phyloP scores from a whole-genome alignment of 345 rosid species.

The Hibiscus trionum region DNA sequence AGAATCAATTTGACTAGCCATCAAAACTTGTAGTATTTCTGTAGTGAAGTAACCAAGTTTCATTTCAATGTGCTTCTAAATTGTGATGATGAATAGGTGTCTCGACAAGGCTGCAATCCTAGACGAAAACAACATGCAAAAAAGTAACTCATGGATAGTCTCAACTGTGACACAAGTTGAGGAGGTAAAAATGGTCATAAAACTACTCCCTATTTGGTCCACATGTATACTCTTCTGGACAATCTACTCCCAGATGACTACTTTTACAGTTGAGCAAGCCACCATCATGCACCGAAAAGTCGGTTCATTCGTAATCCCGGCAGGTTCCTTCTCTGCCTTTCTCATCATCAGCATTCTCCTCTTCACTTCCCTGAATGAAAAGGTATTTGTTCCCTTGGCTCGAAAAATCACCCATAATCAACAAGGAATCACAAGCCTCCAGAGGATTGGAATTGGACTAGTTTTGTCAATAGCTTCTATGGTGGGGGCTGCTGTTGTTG shows the following conservation, averaged over 20 bases:
- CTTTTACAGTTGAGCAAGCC: slow-evolving; percentile 85
- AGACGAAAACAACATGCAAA: slow-evolving; percentile 22
- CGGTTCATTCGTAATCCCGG: slow-evolving; percentile 49
- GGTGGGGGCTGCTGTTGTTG: slow-evolving; percentile 55
- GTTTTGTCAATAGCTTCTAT: slow-evolving; percentile 55
- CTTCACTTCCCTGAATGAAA: slow-evolving; percentile 80
- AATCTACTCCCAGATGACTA: slow-evolving; percentile 85
- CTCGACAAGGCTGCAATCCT: slow-evolving; percentile 80
- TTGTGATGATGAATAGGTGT: slow-evolving; percentile 27
- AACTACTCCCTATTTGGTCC: slow-evolving; percentile 81
- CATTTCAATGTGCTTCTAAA: neutral
- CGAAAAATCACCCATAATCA: slow-evolving; percentile 40
- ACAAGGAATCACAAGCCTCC: slow-evolving; percentile 82
- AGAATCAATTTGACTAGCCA: neutral
- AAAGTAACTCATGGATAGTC: slow-evolving; percentile 50
- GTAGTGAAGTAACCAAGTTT: neutral
- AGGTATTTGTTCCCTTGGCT: slow-evolving; percentile 56
- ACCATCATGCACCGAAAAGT: slow-evolving; percentile 57
- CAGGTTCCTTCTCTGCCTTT: slow-evolving; percentile 62
- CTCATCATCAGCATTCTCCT: slow-evolving; percentile 63
- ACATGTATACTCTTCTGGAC: slow-evolving; percentile 93
- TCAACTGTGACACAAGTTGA: slow-evolving; percentile 74
- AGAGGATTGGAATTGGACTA: slow-evolving; percentile 72
- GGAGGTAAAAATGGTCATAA: slow-evolving; percentile 74
- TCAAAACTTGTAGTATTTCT: neutral